Evolutionary conservation across 257 asterid genomes (phyloP), one percentile per base, ranked within the genome.

Genomic region (Linderniella brevidens): DNA sequence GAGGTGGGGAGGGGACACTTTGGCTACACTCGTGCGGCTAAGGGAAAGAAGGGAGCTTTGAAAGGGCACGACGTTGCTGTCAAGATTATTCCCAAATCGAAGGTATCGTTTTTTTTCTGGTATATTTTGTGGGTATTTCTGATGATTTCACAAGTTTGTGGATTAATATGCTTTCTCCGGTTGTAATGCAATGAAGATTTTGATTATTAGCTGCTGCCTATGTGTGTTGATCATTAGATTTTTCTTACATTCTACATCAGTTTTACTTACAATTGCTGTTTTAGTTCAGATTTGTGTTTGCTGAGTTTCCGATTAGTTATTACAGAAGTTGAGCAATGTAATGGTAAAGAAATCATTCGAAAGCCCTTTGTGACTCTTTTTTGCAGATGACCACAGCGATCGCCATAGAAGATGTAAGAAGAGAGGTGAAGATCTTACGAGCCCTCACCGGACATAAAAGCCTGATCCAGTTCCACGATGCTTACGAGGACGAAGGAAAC

Each of bases 1-100:
- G 97, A 87, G 60, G 82, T 87, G 54, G 97, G 97, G 2, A 69
- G 86, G 36, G 97, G 97, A 0, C 97, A 87, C 71, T 35, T 42
- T 48, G 36, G 36, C 44, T n/a, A 40, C 48, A 14, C 40, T 37
- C 47, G 53, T 35, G 46, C 53, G 9, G 12, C 53, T 53, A 17
- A 46, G 63, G 92, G 92, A 36, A 87, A 70, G 63, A 87, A 72
- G 66, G 95, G 95, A 19, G 74, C 72, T 68, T 56, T 83, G 80
- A 87, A 76, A 58, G 95, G 97, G 55, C 77, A 56, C 46, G 95
- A 87, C 61, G 95, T 83, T 63, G 97, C 95, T 64, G 86, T 87
- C 55, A 83, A 83, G 67, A 78, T 87, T 57, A 76, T 87, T 55
- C 86, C 93, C 1, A 83, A 87, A 70, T 74, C 86, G 32, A 83